Conservation (phyloP, 257 asterid species). For the Jacaranda copaia region DNA sequence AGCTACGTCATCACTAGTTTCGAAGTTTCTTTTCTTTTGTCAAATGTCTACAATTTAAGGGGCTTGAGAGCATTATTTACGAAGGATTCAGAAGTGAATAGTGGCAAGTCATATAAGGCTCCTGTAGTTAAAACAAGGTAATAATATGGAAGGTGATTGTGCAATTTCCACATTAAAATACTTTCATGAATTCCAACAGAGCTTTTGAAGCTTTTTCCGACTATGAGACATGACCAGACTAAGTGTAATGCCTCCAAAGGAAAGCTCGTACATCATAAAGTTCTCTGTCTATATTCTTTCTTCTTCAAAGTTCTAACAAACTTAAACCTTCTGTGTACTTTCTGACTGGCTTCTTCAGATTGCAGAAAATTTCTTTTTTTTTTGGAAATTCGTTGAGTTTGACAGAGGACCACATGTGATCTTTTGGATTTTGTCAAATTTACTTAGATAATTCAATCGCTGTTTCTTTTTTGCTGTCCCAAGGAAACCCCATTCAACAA, state of each 20-base stretch:
- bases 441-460: slow-evolving; percentile 5
- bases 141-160: slow-evolving; percentile 15
- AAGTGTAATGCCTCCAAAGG: neutral
- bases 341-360: slow-evolving; percentile 19
- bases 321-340: slow-evolving; percentile 18
- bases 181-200: neutral
- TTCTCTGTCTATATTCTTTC: slow-evolving; percentile 8
- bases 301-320: neutral
- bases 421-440: neutral
- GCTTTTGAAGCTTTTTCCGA: neutral
- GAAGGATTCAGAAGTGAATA: neutral
- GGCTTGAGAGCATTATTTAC: too few relatives aligned
- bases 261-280: slow-evolving; percentile 22
- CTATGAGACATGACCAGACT: slow-evolving; percentile 7
- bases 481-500: slow-evolving; percentile 22
- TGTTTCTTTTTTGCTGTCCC: neutral
- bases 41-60: too few relatives aligned
- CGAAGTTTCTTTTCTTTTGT: too few relatives aligned
- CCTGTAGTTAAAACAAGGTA: neutral
- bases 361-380: neutral
- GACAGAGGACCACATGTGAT: neutral
- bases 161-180: neutral
- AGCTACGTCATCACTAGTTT: too few relatives aligned
- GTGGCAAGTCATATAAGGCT: slow-evolving; percentile 10
- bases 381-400: slow-evolving; percentile 1